A percentile compares a stretch with the other conserved stretches of the same genome.
Conservation (phyloP, 495 filamentous ascomycete genomes). For the Podospora pseudocomata region DNA sequence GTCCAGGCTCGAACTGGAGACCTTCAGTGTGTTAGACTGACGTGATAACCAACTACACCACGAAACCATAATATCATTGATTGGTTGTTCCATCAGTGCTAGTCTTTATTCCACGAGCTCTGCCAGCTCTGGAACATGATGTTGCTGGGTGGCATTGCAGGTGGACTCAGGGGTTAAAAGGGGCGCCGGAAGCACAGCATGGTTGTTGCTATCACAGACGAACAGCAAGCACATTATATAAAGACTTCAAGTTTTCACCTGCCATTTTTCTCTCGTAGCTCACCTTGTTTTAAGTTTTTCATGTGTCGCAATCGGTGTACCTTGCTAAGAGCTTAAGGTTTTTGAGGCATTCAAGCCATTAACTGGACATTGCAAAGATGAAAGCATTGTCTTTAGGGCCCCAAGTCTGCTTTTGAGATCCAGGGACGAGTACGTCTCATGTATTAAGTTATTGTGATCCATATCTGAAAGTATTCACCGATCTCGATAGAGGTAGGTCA, state of each 20-base stretch:
- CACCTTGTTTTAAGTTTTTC: too few species aligned
- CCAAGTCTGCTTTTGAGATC: too few species aligned
- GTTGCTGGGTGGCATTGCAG: background rate
- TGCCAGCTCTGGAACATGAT: background rate
- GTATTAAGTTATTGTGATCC: too few species aligned
- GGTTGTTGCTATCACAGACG: background rate
- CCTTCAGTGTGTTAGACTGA: slow-evolving; percentile 26
- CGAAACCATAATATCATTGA: slow-evolving; percentile 14
- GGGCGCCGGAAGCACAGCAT: background rate
- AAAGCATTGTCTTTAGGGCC: too few species aligned
- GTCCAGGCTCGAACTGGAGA: slow-evolving; percentile 28
- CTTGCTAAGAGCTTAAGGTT: too few species aligned
- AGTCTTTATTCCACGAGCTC: background rate
- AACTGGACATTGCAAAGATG: too few species aligned
- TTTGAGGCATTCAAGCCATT: too few species aligned
- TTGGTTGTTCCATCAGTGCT: background rate
- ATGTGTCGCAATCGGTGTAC: too few species aligned
- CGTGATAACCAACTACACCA: slow-evolving; percentile 29
- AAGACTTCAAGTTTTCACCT: background rate
- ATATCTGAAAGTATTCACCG: too few species aligned
- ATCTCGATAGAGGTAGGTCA: too few species aligned
- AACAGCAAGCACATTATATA: background rate
- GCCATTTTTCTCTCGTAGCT: too few species aligned
- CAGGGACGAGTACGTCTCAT: too few species aligned
- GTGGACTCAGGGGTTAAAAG: background rate